Evolutionary conservation across 176 grass and related monocot species (phyloP), one percentile per base, ranked within the genome.

Genomic region (Thinopyrum elongatum): DNA sequence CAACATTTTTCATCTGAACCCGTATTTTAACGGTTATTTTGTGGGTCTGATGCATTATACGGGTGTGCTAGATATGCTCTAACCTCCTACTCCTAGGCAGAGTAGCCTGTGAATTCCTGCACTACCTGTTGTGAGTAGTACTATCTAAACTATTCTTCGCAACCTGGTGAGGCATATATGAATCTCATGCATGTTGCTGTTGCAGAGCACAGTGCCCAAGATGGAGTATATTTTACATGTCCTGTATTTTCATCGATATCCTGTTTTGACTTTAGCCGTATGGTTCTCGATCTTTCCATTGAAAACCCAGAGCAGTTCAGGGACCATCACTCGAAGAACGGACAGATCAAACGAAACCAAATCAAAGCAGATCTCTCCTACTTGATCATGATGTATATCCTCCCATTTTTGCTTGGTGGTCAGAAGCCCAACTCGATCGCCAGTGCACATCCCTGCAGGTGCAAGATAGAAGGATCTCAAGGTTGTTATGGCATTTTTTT

Each of bases 301-400:
- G 72, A 75, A 76, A 76, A 76, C 29, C 14, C 4, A 31, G 44
- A 76, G 73, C 73, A 76, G 16, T 53, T 53, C 49, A 53, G 3
- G 72, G 42, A 76, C 71, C 71, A 74, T 49, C 41, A 44, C 42
- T 29, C 25, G 23, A 75, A 16, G 41, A 75, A 3, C 26, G 42
- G 42, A 51, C 25, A 51, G 72, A 51, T 75, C 42, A 75, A 74
- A 74, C 39, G 13, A 49, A 49, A 75, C 25, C 72, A 29, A 51
- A 74, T 74, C 71, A 47, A 17, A 46, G 39, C 71, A 74, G 27
- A 76, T 76, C 44, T 53, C 73, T 53, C 27, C 46, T 31, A 76
- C 46, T 22, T 55, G 74, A 55, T 55, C 46, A 3, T 55, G 74
- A 55, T 76, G 44, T 76, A 76, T 76, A 55, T 72, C 22, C 69